These are phyloP conservation scores for Beauveria sp. DNA, from an alignment of 2,329 filamentous ascomycete genomes.

Conservation along the genomic window DNA sequence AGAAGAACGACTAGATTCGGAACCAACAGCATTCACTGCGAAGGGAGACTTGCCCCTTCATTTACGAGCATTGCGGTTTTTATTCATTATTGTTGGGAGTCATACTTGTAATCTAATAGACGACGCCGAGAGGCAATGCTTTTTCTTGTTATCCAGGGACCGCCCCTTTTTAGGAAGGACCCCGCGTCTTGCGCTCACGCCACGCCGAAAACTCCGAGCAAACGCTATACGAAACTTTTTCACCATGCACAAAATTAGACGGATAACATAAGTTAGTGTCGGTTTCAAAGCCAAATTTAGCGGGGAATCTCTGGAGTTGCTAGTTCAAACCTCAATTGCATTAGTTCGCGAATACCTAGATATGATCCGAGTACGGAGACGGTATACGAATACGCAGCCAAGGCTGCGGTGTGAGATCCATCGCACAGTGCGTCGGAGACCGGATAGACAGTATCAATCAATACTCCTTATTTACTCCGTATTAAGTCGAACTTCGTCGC, in stretches of 20 bases:
- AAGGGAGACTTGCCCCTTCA: neutral
- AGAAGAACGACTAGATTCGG: constrained; percentile 15
- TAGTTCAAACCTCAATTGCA: no score
- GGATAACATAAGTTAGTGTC: neutral
- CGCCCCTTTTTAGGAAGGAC: neutral
- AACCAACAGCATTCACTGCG: neutral
- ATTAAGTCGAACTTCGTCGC: neutral
- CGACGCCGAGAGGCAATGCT: neutral
- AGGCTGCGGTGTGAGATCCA: no score
- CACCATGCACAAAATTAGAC: neutral
- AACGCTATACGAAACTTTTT: neutral
- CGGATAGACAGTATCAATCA: no score
- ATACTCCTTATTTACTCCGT: no score
- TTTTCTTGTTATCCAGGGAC: neutral
- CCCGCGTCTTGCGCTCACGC: neutral
- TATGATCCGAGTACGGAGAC: no score
- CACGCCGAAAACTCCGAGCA: neutral
- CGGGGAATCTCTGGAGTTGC: neutral
- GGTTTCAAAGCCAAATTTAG: neutral
- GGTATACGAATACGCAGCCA: no score
- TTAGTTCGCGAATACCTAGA: no score
- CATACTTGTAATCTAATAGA: constrained; percentile 9
- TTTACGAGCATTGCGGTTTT: constrained; percentile 8
- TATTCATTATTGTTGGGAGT: neutral
- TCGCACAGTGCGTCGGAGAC: no score